Evolutionary conservation across 2,329 filamentous ascomycete species (phyloP), one percentile per base, ranked within the genome.

Genomic region (Verticillium longisporum): DNA sequence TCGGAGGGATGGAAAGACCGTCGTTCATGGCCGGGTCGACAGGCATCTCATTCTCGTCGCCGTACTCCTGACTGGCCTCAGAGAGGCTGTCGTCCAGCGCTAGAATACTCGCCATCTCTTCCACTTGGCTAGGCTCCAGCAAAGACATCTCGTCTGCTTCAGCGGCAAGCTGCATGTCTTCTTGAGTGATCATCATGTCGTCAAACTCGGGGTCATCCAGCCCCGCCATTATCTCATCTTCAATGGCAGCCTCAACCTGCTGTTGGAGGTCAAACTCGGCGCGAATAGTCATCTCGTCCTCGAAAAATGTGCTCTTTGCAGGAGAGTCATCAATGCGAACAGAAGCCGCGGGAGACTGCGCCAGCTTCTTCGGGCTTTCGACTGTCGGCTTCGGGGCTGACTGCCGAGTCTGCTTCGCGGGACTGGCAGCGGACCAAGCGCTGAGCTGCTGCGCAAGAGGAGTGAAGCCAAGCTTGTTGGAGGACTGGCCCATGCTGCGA

Each of bases 41-140:
- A 3, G 82, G 85, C 10, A 84, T 72, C 34, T 80, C 77, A 69
- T 89, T 89, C 69, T 90, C 87, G 66, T 90, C 86, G 2, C 81
- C 86, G 67, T 88, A 88, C 64, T 87, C 83, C 64, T 89, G 83
- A 67, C 85, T 88, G 1, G 82, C 81, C 63, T 88, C 84, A 0
- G 86, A 88, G 3, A 80, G 70, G 0, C 78, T 74, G 53, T 83
- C 79, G 15, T 84, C 80, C 57, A 78, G 73, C 59, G 63, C 65
- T 61, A 61, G 63, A 32, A 64, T 66, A 53, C 71, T 69, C n/a
- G 64, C 65, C 56, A 71, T 65, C 10, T 77, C 73, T 1, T 79
- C 73, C 2, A 75, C 62, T 21, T 75, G 69, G 31, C 75, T 73
- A 5, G 76, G 73, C 58, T 82, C 80, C 70, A 84, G 71, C 11